Percentiles rank a stretch among this genome's conserved stretches.
These are phyloP conservation scores for carrot (Daucus carota) DNA, from an alignment of 129 eudicot species.

Conservation along the genomic window DNA sequence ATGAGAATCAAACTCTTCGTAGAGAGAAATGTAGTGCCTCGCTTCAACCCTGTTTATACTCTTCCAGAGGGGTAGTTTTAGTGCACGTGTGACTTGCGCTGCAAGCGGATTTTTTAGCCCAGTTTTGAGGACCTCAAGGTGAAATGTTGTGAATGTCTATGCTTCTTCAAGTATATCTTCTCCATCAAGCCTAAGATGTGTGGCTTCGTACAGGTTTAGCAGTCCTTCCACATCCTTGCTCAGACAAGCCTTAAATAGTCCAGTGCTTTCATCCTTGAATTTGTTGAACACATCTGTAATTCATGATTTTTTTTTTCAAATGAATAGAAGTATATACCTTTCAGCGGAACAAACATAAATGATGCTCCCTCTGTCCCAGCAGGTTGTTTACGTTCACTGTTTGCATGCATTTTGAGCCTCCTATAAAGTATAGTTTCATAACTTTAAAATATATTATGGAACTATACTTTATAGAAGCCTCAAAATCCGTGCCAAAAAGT, in stretches of 20 bases:
- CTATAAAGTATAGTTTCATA: too few species aligned
- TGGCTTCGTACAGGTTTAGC: background rate
- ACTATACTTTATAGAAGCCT: too few species aligned
- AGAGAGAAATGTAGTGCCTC: background rate
- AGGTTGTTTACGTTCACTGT: too few species aligned
- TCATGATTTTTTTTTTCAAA: too few species aligned
- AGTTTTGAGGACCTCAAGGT: background rate
- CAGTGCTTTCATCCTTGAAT: background rate
- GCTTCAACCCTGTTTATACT: background rate
- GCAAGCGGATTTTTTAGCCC: background rate
- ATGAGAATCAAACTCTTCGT: background rate
- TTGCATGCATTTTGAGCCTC: too few species aligned
- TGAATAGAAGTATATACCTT: too few species aligned
- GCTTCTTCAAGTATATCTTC: constrained; percentile 1
- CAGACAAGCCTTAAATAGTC: background rate
- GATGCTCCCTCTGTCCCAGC: too few species aligned
- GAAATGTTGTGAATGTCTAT: background rate
- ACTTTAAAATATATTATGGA: too few species aligned
- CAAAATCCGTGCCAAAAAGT: too few species aligned
- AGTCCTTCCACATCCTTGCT: background rate
- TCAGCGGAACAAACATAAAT: too few species aligned
- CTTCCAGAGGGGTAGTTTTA: background rate
- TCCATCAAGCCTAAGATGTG: background rate
- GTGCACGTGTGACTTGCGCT: background rate
- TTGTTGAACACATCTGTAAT: background rate